Base-by-base conservation (phyloP, 768 basidiomycete genomes). In the Daedalea quercina region DNA sequence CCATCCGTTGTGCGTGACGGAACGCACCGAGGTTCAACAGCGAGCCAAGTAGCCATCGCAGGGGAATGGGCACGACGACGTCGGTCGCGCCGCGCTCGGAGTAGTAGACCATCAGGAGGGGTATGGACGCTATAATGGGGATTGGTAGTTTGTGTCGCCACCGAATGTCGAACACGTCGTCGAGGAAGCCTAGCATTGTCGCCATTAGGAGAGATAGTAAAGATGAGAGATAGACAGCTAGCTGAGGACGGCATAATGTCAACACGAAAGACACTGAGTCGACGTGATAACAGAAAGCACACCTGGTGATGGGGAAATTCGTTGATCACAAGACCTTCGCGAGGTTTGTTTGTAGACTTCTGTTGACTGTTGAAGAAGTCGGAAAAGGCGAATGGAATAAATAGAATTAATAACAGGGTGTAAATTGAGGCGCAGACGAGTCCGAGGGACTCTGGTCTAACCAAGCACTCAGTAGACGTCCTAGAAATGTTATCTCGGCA, bases 81-180 rank as follows among this genome's bases (percentile, higher is more conserved):
- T 91, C 82, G 0, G 96, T 99, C 60, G 94, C 85, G 9, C 96
- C 96, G 9, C 81, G 80, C 61, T 95, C 95, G 1, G 96, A 92
- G 67, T 90, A 95, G 69, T 98, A 99, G 9, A 97, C 95, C 73
- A 98, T 86, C 23, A 99, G 76, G 19, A 98, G 78, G 2, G 96
- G 96, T 15, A 99, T 89, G 20, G 90, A 90, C 0, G 93, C 95
- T 56, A 99, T 89, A 64, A 99, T 81, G 0, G 96, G 96, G 50
- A 99, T 94, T 0, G 96, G 96, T 12, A 99, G 72, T 67, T 99
- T 99, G 70, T 98, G 93, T 53, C 96, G 73, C 96, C 96, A 99
- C 17, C 96, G 84, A 59, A 99, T 97, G 66, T 99, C 96, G 60
- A 98, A 99, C 3, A 98, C 80, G 68, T 99, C 96, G 63, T 99